Base-by-base conservation (phyloP, 2,329 filamentous ascomycete genomes). In the Blastomyces percursus region DNA sequence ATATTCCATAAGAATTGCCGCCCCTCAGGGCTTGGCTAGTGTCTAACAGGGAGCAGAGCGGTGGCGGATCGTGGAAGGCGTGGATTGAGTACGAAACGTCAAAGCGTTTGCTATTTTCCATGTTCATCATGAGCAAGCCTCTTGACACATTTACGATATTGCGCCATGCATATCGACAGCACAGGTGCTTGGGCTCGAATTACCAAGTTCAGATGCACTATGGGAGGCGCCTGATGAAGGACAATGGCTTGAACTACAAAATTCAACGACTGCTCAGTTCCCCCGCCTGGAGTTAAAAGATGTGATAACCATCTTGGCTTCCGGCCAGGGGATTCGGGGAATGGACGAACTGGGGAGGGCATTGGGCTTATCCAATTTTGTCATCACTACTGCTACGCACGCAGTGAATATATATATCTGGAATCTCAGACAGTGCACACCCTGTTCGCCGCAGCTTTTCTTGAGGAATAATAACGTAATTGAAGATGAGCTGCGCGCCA, bases 101-200 rank as follows among this genome's bases (percentile, higher is more conserved):
- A 48, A 59, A 59, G 14, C 57, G 14, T 72, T 2, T 74, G 73
- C 61, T 68, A 59, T 59, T 14, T 42, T 27, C 21, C 40, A 59
- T 59, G 57, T 30, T 46, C 11, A 21, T 59, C 27, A 46, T 46
- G n/a, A 46, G 21, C 9, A 46, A 46, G 57, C 30, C 24, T 46
- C 57, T 35, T 52, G 24, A 30, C 38, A 14, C 12, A 4, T 35
- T 48, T 59, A 32, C 35, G 57, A 59, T 48, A 59, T 59, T 42
- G 24, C 57, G 21, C 40, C 40, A 38, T 59, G 38, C 8, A 59
- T 59, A 24, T 59, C 57, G 24, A 30, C 40, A 46, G 16, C n/a
- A 12, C 57, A 59, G 24, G 11, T 46, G 24, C 19, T 46, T 24
- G 40, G 42, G 24, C 38, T 59, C n/a, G 57, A 59, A 35, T 14